Evolutionary conservation across 2,329 filamentous ascomycete genomes (phyloP), one percentile per base, ranked within the genome.

Genomic region (Corynespora cassiicola): DNA sequence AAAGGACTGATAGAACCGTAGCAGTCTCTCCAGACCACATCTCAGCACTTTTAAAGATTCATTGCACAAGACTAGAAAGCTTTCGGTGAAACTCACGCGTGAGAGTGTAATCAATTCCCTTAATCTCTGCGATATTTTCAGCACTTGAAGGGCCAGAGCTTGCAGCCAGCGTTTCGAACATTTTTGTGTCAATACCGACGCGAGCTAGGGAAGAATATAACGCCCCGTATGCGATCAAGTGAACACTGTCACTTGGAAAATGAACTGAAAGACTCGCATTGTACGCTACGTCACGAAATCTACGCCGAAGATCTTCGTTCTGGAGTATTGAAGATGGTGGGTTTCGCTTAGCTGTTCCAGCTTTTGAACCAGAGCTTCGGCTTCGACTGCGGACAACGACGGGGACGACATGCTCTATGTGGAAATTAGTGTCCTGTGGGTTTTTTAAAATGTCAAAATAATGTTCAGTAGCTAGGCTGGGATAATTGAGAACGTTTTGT

Each of bases 1-100:
- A 31, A 37, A 21, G 7, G 34, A 29, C 19, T 19, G 15, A 15
- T 37, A 30, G 25, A 6, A 29, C 9, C 25, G 34, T 5, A 37
- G 21, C 8, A 37, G 7, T 7, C 26, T 14, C 12, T 30, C 34
- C 31, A 14, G 15, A 24, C 8, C 11, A 11, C n/a, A n/a, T 34
- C 7, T 28, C 14, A 28, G 26, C 7, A 28, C 7, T 8, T 14
- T n/a, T n/a, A n/a, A n/a, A 28, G 7, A 28, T 8, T 7, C 7
- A 28, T 8, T 7, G 15, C 7, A 7, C 7, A 7, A 28, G 14
- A 8, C 26, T 28, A 7, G 26, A 14, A 28, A 28, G 14, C 26
- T 8, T 28, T n/a, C n/a, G n/a, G n/a, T n/a, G n/a, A n/a, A n/a
- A n/a, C n/a, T n/a, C n/a, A 28, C 26, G 10, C 26, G 15, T 8